Evolutionary conservation across 345 rosid species (phyloP).

Genomic region (Arabidopsis arenosa): DNA sequence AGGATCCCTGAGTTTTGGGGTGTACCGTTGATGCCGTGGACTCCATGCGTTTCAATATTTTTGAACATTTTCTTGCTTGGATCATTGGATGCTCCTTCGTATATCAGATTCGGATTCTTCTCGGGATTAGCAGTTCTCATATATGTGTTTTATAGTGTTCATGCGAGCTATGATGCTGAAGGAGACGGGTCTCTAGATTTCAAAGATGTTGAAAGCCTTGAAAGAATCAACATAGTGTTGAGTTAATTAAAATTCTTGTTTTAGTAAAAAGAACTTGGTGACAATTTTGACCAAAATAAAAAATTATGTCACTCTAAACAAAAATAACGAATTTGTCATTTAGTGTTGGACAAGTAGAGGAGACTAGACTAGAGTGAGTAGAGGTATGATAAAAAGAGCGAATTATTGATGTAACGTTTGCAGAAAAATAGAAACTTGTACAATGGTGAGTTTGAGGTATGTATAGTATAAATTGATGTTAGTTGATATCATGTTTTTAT

Average conservation of each 20-base stretch:
- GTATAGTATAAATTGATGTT: background rate
- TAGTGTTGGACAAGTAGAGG: background rate
- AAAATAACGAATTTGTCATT: background rate
- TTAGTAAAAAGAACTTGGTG: background rate
- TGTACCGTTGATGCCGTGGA: constrained; percentile 91
- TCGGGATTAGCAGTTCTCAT: constrained; percentile 65
- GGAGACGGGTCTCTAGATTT: constrained; percentile 51
- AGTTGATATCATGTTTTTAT: background rate
- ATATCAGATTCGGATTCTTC: constrained; percentile 72
- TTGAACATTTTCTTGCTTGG: constrained; percentile 81
- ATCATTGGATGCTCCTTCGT: constrained; percentile 70
- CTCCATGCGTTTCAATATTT: constrained; percentile 79
- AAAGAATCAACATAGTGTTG: constrained; percentile 47
- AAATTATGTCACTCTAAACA: background rate
- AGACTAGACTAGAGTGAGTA: background rate
- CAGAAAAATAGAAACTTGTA: background rate
- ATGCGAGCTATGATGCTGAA: constrained; percentile 88
- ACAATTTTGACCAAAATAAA: background rate
- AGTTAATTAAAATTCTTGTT: background rate
- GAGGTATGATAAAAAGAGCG: background rate
- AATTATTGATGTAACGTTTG: background rate
- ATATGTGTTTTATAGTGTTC: constrained; percentile 83
- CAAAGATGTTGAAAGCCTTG: constrained; percentile 52
- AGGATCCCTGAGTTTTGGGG: constrained; percentile 87
- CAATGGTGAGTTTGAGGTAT: constrained; percentile 11